These are phyloP conservation scores for Aureobasidium zeae DNA, from an alignment of 2,329 filamentous ascomycete species.

Conservation along the genomic window DNA sequence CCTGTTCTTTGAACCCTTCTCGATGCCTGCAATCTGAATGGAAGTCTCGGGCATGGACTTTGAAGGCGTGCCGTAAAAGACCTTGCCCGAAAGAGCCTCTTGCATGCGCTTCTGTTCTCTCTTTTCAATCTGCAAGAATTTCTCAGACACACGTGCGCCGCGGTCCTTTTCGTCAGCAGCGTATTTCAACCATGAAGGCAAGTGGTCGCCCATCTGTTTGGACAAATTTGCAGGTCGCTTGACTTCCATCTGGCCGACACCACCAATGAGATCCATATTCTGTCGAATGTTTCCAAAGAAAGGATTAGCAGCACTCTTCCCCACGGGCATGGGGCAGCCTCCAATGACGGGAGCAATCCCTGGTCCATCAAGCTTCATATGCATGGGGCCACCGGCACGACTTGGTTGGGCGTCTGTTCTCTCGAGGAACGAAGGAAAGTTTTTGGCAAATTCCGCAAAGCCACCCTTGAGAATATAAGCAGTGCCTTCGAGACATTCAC, in stretches of 20 bases:
- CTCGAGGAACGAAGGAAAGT: slow-evolving; percentile 58
- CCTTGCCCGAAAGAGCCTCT: slow-evolving; percentile 57
- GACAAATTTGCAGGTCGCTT: slow-evolving; percentile 49
- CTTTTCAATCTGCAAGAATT: slow-evolving; percentile 75
- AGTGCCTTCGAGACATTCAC: slow-evolving; percentile 68
- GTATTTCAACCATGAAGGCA: slow-evolving; percentile 70
- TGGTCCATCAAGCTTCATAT: slow-evolving; percentile 42
- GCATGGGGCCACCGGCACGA: slow-evolving; percentile 15
- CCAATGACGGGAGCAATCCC: slow-evolving; percentile 72
- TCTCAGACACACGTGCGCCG: slow-evolving; percentile 71
- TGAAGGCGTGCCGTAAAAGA: slow-evolving; percentile 44
- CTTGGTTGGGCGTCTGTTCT: slow-evolving; percentile 18
- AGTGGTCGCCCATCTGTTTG: slow-evolving; percentile 37
- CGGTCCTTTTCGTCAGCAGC: slow-evolving; percentile 59
- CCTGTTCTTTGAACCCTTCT: slow-evolving; percentile 89
- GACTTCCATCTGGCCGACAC: slow-evolving; percentile 70
- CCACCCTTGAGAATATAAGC: slow-evolving; percentile 73
- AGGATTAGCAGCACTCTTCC: slow-evolving; percentile 63
- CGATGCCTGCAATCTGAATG: slow-evolving; percentile 79
- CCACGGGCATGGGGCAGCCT: slow-evolving; percentile 70
- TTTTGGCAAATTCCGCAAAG: slow-evolving; percentile 62
- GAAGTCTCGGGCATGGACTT: slow-evolving; percentile 22
- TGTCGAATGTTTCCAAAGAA: slow-evolving; percentile 96
- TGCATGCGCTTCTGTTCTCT: slow-evolving; percentile 89
- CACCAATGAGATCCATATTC: slow-evolving; percentile 88